Evolutionary conservation across 495 filamentous ascomycete species (phyloP).

Genomic region (Hypoxylon trugodes): DNA sequence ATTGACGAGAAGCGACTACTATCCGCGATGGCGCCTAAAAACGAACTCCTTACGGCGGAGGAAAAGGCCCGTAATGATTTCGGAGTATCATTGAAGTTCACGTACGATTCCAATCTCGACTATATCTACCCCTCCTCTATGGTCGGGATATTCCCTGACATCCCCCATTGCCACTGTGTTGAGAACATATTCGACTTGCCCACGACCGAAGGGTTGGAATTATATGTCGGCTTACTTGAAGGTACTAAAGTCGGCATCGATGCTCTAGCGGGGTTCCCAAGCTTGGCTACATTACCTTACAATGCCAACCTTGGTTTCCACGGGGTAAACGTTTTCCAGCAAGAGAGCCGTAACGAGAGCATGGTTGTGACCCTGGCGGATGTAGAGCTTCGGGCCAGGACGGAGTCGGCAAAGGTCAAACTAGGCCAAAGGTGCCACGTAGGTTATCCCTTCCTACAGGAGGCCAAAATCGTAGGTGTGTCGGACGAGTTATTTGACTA

Average conservation of each 20-base stretch:
- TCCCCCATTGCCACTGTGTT: constrained; percentile 86
- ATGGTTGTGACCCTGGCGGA: constrained; percentile 89
- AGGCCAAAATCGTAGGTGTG: constrained; percentile 86
- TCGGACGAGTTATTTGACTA: constrained; percentile 97
- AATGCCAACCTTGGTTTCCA: constrained; percentile 84
- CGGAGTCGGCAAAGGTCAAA: constrained; percentile 76
- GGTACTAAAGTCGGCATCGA: constrained; percentile 82
- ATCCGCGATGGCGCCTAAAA: constrained; percentile 82
- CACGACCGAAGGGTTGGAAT: constrained; percentile 87
- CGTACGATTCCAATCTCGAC: constrained; percentile 77
- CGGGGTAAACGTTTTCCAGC: constrained; percentile 95
- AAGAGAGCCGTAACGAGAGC: constrained; percentile 95
- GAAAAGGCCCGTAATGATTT: constrained; percentile 88
- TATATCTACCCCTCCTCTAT: constrained; percentile 86
- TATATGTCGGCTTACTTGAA: constrained; percentile 84
- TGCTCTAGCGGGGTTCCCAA: constrained; percentile 93
- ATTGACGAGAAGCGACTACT: constrained; percentile 91
- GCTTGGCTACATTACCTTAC: constrained; percentile 82
- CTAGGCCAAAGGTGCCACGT: constrained; percentile 88
- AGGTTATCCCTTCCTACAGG: constrained; percentile 94
- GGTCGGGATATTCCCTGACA: constrained; percentile 89
- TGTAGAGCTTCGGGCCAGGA: constrained; percentile 72
- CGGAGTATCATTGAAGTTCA: constrained; percentile 91
- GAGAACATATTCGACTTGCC: constrained; percentile 96
- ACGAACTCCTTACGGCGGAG: constrained; percentile 74